phyloP scores from a whole-genome alignment of 345 rosid species.

The Arabis hirsuta region DNA sequence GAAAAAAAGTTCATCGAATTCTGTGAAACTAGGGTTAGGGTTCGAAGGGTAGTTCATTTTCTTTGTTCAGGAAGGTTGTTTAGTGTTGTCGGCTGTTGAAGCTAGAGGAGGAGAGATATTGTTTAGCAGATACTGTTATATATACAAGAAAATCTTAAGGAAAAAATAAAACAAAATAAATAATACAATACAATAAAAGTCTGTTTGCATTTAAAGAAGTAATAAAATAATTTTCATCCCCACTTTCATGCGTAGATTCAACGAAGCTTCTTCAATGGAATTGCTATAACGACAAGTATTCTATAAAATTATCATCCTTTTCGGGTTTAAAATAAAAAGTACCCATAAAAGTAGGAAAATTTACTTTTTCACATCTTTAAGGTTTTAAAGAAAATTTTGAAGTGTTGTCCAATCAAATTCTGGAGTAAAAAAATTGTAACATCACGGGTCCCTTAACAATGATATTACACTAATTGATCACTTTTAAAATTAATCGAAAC shows the following conservation, averaged over 20 bases:
- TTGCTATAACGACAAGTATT: slow-evolving; percentile 27
- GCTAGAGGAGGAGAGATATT: slow-evolving; percentile 35
- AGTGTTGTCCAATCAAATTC: slow-evolving; percentile 20
- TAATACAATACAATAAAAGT: slow-evolving; percentile 4
- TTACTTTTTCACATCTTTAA: slow-evolving; percentile 25
- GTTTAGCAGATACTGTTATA: slow-evolving; percentile 27
- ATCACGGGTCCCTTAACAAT: slow-evolving; percentile 31
- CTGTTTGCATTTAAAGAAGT: slow-evolving; percentile 27
- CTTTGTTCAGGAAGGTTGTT: neutral
- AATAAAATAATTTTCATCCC: slow-evolving; percentile 6
- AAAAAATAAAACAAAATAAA: neutral
- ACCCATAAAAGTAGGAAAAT: slow-evolving; percentile 24
- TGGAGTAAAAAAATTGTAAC: neutral
- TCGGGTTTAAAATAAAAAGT: slow-evolving; percentile 14
- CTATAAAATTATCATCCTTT: neutral
- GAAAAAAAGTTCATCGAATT: slow-evolving; percentile 23
- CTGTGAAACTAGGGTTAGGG: slow-evolving; percentile 41
- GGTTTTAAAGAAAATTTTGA: neutral
- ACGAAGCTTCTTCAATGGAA: slow-evolving; percentile 27
- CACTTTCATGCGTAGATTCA: slow-evolving; percentile 37
- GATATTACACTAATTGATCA: slow-evolving; percentile 15
- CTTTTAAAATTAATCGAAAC: neutral
- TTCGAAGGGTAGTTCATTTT: slow-evolving; percentile 43
- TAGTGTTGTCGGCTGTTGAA: slow-evolving; percentile 13
- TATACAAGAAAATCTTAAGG: slow-evolving; percentile 15